Base-by-base conservation (phyloP, 306 rosid species). In the Vigna nakashimae region DNA sequence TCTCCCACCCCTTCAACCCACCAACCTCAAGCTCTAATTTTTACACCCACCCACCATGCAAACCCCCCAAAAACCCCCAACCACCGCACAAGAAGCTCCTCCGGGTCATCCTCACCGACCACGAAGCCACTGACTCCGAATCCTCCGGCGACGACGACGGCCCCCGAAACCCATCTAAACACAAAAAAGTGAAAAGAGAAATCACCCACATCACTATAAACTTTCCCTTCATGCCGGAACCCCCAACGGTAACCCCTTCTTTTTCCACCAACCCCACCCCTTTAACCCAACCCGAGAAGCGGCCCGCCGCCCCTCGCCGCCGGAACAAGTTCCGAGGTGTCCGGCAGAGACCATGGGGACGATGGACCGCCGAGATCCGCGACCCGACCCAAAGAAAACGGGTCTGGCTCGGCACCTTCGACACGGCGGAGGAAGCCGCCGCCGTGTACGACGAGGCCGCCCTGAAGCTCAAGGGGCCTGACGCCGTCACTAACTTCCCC, bases 401-500 rank as follows among this genome's bases (percentile, higher is more conserved):
- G 59, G 77, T 93, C 26, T 93, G 98, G 98, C 91, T 93, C 0
- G 98, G 98, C 3, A 93, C 98, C 0, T 93, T 91, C 45, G 79
- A 85, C 75, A 88, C 98, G 73, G 98, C 98, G n/a, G 97, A 88
- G 84, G 92, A 91, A 49, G 98, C 98, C 2, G 98, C 98, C 52
- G 78, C 88, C 2, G 87, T 81, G 32, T 93, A 93, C 81, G 98
- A 93, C 83, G 75, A 75, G 65, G 96, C 92, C 1, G 98, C 98
- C 13, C 28, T 91, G 51, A 74, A 83, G 57, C 82, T 93, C 9
- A 88, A 88, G 51, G 98, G 98, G 1, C 79, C 90, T 1, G 78
- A 90, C 89, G 97, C 98, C 64, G 62, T 85, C 13, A 93, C 88
- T 9, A 93, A 93, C 87, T 93, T 91, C 58, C 91, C 94, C 3